phyloP scores from a whole-genome alignment of 768 basidiomycete species.

The Suillus americanus region DNA sequence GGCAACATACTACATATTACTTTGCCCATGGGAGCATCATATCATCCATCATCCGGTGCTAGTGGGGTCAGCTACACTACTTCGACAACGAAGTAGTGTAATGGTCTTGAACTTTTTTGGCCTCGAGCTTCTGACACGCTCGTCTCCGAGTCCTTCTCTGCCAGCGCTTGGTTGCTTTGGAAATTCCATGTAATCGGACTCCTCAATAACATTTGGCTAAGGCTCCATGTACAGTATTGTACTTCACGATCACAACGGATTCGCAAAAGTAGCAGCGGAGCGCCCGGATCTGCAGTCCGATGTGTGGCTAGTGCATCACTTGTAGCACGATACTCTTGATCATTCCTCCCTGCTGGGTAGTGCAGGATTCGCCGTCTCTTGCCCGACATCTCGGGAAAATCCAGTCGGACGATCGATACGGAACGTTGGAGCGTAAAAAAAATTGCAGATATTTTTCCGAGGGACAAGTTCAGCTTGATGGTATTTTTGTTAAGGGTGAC shows the following conservation, averaged over 20 bases:
- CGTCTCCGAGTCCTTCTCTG: neutral
- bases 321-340: neutral
- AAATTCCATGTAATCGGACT: neutral
- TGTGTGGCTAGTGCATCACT: neutral
- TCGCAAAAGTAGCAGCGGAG: neutral
- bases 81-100: neutral
- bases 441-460: neutral
- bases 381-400: neutral
- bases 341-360: neutral
- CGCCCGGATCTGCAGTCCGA: neutral
- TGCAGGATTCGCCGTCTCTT: neutral
- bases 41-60: neutral
- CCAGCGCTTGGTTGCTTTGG: neutral
- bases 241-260: no score
- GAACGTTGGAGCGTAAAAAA: neutral
- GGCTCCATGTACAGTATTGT: no score
- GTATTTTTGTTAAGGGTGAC: neutral
- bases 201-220: neutral
- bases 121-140: neutral
- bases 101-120: neutral
- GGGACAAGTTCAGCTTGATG: neutral
- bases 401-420: neutral
- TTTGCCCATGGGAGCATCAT: neutral
- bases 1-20: neutral
- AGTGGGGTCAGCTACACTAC: neutral